Base-by-base conservation (phyloP, 2,329 filamentous ascomycete genomes). In the Ophiostoma quercus region DNA sequence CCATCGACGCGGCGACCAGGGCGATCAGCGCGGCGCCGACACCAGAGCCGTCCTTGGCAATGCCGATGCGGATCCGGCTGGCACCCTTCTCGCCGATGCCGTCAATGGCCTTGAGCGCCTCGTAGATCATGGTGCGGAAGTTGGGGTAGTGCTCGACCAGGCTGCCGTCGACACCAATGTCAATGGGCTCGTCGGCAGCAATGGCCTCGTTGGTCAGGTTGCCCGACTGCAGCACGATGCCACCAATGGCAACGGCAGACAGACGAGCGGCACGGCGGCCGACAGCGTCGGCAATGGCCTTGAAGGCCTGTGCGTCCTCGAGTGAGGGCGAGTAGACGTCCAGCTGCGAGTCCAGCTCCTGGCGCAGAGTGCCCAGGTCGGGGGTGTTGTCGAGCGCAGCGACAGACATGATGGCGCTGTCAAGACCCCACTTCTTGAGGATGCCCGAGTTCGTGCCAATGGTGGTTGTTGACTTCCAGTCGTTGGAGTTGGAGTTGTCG, bases 21-120 rank as follows among this genome's bases (percentile, higher is more conserved):
- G 95, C 95, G 80, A 98, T 98, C 75, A 99, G 82, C 57, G 95
- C 95, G 2, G 95, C 95, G 68, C 95, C 95, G n/a, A 97, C 92
- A 73, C 92, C 95, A 73, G 91, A 95, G 66, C 95, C 95, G 78
- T 99, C 95, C 84, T 97, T 97, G 72, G 95, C 95, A 76, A 98
- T 95, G 29, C 94, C 95, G 76, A 99, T 97, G 70, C 92, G 86
- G 74, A 99, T 91, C 80, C 89, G 91, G 81, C 91, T 90, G 74
- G 96, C 93, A 12, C 94, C 93, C 70, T 85, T 82, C 65, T 84
- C 81, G 4, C 94, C 94, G 75, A 98, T 91, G 72, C 90, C 88
- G 19, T 92, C 85, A 68, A 97, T 88, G 70, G 87, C 88, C 67
- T 88, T 82, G 71, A 98, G 83, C 7, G 92, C 92, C 77, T 96